These are phyloP conservation scores for Trichosporon inkin DNA, from an alignment of 1,284 basidiomycete genomes.

Conservation along the genomic window DNA sequence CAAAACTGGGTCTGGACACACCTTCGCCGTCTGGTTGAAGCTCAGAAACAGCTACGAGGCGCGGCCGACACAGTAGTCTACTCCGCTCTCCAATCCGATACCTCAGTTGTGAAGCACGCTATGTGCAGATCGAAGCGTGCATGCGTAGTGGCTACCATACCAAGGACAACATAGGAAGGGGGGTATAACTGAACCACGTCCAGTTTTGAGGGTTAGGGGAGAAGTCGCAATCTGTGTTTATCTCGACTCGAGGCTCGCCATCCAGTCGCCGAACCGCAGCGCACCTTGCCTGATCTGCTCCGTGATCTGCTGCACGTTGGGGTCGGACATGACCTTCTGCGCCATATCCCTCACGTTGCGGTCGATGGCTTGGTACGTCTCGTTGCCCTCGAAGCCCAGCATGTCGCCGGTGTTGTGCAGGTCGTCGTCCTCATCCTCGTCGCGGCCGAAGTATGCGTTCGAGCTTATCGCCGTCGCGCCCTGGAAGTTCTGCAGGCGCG, in stretches of 20 bases:
- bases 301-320: constrained; percentile 82
- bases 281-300: constrained; percentile 70
- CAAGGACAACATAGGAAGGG: too few relatives aligned
- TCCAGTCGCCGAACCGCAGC: constrained; percentile 1
- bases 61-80: too few relatives aligned
- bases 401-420: constrained; percentile 54
- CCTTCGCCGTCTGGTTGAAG: too few relatives aligned
- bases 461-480: constrained; percentile 93
- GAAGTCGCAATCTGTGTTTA: background rate
- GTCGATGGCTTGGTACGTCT: constrained; percentile 63
- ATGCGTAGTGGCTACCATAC: too few relatives aligned
- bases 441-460: constrained; percentile 89
- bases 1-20: too few relatives aligned
- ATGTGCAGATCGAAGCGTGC: too few relatives aligned
- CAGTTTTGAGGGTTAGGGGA: background rate
- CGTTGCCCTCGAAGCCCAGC: constrained; percentile 62
- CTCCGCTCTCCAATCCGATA: too few relatives aligned
- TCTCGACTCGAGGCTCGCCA: constrained; percentile 8
- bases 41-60: too few relatives aligned
- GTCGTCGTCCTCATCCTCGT: constrained; percentile 64
- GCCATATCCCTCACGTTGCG: constrained; percentile 74
- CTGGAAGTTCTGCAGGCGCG: constrained; percentile 76
- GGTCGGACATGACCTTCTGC: constrained; percentile 73
- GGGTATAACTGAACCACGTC: background rate
- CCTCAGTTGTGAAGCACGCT: too few relatives aligned